Base-by-base conservation (phyloP, 768 basidiomycete species). In the Tylopilus subfusipes region DNA sequence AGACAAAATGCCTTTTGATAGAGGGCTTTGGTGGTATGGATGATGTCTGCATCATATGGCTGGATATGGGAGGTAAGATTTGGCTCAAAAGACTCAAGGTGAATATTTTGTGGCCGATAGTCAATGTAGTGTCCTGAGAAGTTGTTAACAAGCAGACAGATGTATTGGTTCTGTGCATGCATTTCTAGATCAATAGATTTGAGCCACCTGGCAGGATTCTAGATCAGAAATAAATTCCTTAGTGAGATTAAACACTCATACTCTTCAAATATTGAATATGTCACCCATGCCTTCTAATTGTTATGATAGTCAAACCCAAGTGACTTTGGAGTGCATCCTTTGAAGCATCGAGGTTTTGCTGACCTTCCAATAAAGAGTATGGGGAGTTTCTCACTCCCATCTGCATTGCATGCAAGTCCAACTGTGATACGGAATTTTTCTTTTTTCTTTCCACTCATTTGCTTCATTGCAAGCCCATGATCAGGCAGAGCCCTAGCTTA, bases 21-120 rank as follows among this genome's bases (percentile, higher is more conserved):
- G 66, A 61, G 21, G 77, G 63, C 25, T 72, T 68, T 11, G 66
- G 70, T 27, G 69, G 71, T 54, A 76, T 73, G n/a, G 22, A 59
- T 44, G 18, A 44, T 19, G 5, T 16, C 43, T 2, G 43, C 43
- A 44, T 44, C 43, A 22, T 22, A 8, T 21, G 39, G 39, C 21
- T 19, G 2, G 34, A 36, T 18, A 36, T 36, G 34, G 6, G 11
- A 30, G 5, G 30, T 30, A 30, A 30, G 30, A 11, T 30, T 30
- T 5, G 30, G 30, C 11, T 36, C 12, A 18, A 36, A 36, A 18
- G 4, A 36, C 11, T 36, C 34, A 18, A 36, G 34, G 4, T 36
- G 10, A 18, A 36, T 36, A 10, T 36, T 36, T 36, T 18, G 10
- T 11, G 34, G 34, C 10, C 4, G 4, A 18, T 36, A 36, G 34